A percentile compares a stretch with the other conserved stretches of the same genome.
These are phyloP conservation scores for Talaromyces pinophilus DNA, from an alignment of 2,329 filamentous ascomycete genomes.

Conservation along the genomic window DNA sequence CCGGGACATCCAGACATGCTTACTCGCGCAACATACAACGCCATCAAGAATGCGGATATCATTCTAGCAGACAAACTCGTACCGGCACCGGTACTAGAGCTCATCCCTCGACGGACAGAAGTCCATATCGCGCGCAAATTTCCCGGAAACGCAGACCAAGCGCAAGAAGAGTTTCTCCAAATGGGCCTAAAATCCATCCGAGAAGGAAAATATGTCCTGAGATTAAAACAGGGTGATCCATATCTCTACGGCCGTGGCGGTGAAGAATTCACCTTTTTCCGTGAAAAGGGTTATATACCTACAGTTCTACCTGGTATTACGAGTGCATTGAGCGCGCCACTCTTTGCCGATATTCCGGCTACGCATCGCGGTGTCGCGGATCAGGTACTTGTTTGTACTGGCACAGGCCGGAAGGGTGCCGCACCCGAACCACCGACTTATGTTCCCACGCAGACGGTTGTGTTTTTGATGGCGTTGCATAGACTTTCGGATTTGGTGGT, in stretches of 20 bases:
- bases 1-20: constrained; percentile 91
- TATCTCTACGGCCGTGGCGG: constrained; percentile 95
- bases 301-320: constrained; percentile 87
- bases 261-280: constrained; percentile 87
- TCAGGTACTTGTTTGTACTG: constrained; percentile 93
- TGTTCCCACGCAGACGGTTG: constrained; percentile 74
- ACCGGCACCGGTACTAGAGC: constrained; percentile 77
- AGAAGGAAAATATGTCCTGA: constrained; percentile 75
- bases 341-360: constrained; percentile 83
- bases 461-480: constrained; percentile 95
- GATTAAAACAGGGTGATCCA: constrained; percentile 94
- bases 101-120: constrained; percentile 85
- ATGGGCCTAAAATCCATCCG: constrained; percentile 70
- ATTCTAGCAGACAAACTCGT: constrained; percentile 58
- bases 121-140: constrained; percentile 96
- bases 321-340: constrained; percentile 78
- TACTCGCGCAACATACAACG: constrained; percentile 61
- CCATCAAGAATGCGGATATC: constrained; percentile 51
- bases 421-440: constrained; percentile 79
- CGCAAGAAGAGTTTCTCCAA: constrained; percentile 83
- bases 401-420: constrained; percentile 86
- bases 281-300: constrained; percentile 66
- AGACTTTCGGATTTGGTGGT: constrained; percentile 72
- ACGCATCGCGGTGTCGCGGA: constrained; percentile 90
- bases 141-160: constrained; percentile 90